Conservation (phyloP, 129 eudicot species). For the Centrapalus pauciflorus region DNA sequence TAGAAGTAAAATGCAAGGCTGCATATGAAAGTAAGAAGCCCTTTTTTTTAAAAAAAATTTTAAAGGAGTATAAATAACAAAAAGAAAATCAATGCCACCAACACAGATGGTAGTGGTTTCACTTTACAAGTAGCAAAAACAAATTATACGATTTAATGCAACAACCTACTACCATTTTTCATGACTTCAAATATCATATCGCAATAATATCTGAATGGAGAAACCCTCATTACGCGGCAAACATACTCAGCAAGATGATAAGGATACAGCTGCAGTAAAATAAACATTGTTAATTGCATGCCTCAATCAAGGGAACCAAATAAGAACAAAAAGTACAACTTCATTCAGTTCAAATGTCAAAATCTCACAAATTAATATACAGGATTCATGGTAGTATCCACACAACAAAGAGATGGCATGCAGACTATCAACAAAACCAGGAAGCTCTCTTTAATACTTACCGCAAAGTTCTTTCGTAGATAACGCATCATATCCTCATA, state of each 20-base stretch:
- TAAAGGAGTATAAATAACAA: no score
- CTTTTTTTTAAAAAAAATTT: no score
- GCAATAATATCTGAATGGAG: slow-evolving; percentile 96
- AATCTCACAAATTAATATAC: background rate
- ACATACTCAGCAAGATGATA: slow-evolving; percentile 98
- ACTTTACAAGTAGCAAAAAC: background rate
- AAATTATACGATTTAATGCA: background rate
- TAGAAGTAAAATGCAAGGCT: background rate
- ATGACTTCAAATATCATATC: slow-evolving; percentile 96
- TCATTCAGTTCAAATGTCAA: background rate
- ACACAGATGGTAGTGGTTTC: background rate
- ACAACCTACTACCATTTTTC: slow-evolving; percentile 76
- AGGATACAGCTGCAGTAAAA: slow-evolving; percentile 83
- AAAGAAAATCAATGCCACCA: background rate
- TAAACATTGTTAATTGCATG: slow-evolving; percentile 6
- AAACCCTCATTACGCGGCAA: slow-evolving; percentile 91
- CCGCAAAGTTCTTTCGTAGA: slow-evolving; percentile 83
- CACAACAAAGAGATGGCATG: background rate
- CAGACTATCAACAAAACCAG: background rate
- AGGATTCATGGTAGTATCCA: background rate
- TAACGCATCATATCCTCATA: slow-evolving; percentile 98
- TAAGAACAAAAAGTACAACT: background rate
- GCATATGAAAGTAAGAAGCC: background rate
- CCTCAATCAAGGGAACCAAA: slow-evolving; percentile 8
- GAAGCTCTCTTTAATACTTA: slow-evolving; percentile 28